Conservation (phyloP, 371 early-diverging fungal species). For the Blakeslea trispora region DNA sequence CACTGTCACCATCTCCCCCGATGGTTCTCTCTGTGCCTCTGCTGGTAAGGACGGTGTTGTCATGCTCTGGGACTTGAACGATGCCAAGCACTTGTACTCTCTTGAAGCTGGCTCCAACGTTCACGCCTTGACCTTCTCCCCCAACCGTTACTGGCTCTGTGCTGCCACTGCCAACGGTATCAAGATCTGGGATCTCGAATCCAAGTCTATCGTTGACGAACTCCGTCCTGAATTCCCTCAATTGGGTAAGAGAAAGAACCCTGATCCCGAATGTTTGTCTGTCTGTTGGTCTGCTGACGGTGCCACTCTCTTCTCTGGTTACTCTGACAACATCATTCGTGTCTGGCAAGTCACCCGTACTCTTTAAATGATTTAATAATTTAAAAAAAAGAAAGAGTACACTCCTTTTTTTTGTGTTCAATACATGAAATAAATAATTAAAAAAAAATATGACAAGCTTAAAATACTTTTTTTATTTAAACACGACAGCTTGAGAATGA, state of each 20-base stretch:
- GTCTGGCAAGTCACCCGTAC: constrained; percentile 84
- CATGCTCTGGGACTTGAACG: constrained; percentile 99
- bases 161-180: constrained; percentile 94
- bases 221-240: constrained; percentile 84
- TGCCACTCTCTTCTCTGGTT: constrained; percentile 94
- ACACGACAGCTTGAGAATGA: constrained; percentile 80
- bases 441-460: no score
- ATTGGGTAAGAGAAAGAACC: constrained; percentile 69
- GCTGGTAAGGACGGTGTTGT: constrained; percentile 98
- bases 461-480: constrained; percentile 24
- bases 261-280: constrained; percentile 84
- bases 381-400: not conserved
- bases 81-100: constrained; percentile 98
- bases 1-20: constrained; percentile 96
- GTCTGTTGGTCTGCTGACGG: constrained; percentile 97
- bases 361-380: constrained; percentile 25
- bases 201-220: constrained; percentile 93
- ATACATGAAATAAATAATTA: not conserved
- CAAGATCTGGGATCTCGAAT: constrained; percentile 98
- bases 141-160: constrained; percentile 99
- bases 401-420: not conserved
- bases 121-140: constrained; percentile 96
- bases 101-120: constrained; percentile 91
- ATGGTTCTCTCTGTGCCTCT: constrained; percentile 98
- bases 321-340: constrained; percentile 91